Conservation (phyloP, 768 basidiomycete genomes). For the Tulasnella sp. region DNA sequence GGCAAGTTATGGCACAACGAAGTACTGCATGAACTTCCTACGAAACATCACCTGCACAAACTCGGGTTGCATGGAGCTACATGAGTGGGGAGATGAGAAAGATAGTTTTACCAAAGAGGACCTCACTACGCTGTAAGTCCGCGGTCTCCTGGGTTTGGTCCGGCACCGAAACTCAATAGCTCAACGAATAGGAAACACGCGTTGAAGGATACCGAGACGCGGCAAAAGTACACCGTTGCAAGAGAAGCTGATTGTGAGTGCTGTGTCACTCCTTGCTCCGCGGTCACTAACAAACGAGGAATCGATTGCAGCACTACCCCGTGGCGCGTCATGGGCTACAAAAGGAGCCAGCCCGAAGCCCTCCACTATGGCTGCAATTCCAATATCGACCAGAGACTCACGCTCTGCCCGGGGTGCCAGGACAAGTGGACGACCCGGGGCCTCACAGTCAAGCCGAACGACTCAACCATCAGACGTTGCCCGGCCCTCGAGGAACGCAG, state of each 20-base stretch:
- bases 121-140: constrained; percentile 79
- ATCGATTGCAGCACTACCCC: constrained; percentile 58
- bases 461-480: not conserved
- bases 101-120: constrained; percentile 98
- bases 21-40: constrained; percentile 96
- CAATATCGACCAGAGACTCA: constrained; percentile 1
- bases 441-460: constrained; percentile 17
- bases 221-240: constrained; percentile 34
- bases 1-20: constrained; percentile 94
- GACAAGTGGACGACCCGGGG: not conserved
- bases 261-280: constrained; percentile 31
- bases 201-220: constrained; percentile 83
- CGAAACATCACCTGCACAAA: constrained; percentile 83
- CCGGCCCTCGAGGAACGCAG: constrained; percentile 4
- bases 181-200: constrained; percentile 75
- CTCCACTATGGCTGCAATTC: constrained; percentile 22
- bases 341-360: constrained; percentile 38
- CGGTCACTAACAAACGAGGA: not conserved
- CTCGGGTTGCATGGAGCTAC: constrained; percentile 89
- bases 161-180: not conserved
- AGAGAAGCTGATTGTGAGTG: constrained; percentile 1
- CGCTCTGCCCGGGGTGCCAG: not conserved
- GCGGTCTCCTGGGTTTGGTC: constrained; percentile 23
- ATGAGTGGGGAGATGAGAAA: constrained; percentile 98
- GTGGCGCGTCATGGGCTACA: constrained; percentile 53